A percentile compares a stretch with the other conserved stretches of the same genome.
phyloP scores from a whole-genome alignment of 2,329 filamentous ascomycete genomes.

The Ophiostoma fasciatum region DNA sequence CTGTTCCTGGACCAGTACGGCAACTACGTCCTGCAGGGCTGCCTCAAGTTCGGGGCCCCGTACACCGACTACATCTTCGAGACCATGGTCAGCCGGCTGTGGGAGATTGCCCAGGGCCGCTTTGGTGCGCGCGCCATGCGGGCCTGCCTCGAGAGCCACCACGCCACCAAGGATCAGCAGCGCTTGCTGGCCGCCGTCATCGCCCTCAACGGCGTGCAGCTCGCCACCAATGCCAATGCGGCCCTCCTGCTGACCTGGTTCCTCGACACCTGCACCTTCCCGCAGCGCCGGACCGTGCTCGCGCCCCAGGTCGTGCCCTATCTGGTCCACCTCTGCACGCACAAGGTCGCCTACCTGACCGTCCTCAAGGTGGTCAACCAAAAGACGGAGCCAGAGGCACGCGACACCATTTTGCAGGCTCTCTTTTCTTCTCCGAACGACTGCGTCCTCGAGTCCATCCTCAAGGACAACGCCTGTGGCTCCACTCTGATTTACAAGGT shows the following conservation, averaged over 20 bases:
- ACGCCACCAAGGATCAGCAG: slow-evolving; percentile 89
- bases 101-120: slow-evolving; percentile 83
- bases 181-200: slow-evolving; percentile 87
- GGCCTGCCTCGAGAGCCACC: slow-evolving; percentile 90
- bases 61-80: slow-evolving; percentile 97
- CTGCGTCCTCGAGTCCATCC: slow-evolving; percentile 73
- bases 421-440: slow-evolving; percentile 87
- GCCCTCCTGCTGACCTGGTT: slow-evolving; percentile 94
- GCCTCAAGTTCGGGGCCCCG: slow-evolving; percentile 76
- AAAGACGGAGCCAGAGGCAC: slow-evolving; percentile 81
- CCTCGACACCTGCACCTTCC: slow-evolving; percentile 94
- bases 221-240: slow-evolving; percentile 92
- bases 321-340: slow-evolving; percentile 87
- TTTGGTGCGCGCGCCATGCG: slow-evolving; percentile 95
- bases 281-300: slow-evolving; percentile 75
- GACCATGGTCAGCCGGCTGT: slow-evolving; percentile 85
- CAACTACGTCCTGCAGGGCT: slow-evolving; percentile 96
- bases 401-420: slow-evolving; percentile 77
- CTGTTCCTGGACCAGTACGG: slow-evolving; percentile 96
- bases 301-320: slow-evolving; percentile 86
- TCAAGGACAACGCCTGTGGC: slow-evolving; percentile 81
- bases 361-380: slow-evolving; percentile 98
- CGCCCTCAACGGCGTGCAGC: slow-evolving; percentile 88
- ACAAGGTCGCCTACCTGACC: slow-evolving; percentile 95
- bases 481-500: slow-evolving; percentile 98